These are phyloP conservation scores for Naganishia antarctica DNA, from an alignment of 768 basidiomycete species.

Conservation along the genomic window DNA sequence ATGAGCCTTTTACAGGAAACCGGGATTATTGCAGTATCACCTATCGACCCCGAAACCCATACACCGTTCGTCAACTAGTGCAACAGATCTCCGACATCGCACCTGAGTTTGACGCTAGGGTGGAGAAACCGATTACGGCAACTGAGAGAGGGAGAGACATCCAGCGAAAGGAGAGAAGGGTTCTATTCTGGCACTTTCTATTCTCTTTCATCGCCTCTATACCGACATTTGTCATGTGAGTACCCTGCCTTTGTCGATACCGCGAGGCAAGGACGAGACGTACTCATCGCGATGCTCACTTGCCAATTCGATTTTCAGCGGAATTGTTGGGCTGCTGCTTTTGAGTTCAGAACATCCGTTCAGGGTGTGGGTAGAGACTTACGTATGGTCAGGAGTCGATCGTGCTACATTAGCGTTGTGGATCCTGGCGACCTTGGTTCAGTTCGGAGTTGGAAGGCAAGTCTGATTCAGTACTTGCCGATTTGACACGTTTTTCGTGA, in stretches of 20 bases:
- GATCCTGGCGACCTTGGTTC: slow-evolving; percentile 48
- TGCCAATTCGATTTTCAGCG: slow-evolving; percentile 36
- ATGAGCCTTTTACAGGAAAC: slow-evolving; percentile 51
- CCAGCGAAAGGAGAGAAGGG: slow-evolving; percentile 59
- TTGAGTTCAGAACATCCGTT: slow-evolving; percentile 54
- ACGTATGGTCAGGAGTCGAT: slow-evolving; percentile 50
- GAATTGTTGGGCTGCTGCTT: slow-evolving; percentile 69
- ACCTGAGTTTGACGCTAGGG: slow-evolving; percentile 41
- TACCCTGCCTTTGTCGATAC: slow-evolving; percentile 37
- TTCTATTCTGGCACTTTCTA: slow-evolving; percentile 57
- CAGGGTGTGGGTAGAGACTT: slow-evolving; percentile 50
- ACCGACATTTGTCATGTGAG: slow-evolving; percentile 65
- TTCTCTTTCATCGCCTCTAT: slow-evolving; percentile 64
- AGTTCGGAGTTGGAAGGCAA: slow-evolving; percentile 47
- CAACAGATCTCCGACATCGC: slow-evolving; percentile 52
- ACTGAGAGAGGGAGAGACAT: slow-evolving; percentile 57
- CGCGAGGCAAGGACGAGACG: slow-evolving; percentile 71
- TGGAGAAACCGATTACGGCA: slow-evolving; percentile 35
- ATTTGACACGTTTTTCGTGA: slow-evolving; percentile 31
- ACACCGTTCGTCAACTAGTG: slow-evolving; percentile 66
- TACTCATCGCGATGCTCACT: slow-evolving; percentile 53
- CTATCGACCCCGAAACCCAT: slow-evolving; percentile 55
- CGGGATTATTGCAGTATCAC: slow-evolving; percentile 55
- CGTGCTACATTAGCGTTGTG: slow-evolving; percentile 45
- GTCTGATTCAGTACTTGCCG: slow-evolving; percentile 2